A percentile compares a stretch with the other conserved stretches of the same genome.
phyloP scores from a whole-genome alignment of 345 rosid genomes.

The Aquilaria yunnanensis region DNA sequence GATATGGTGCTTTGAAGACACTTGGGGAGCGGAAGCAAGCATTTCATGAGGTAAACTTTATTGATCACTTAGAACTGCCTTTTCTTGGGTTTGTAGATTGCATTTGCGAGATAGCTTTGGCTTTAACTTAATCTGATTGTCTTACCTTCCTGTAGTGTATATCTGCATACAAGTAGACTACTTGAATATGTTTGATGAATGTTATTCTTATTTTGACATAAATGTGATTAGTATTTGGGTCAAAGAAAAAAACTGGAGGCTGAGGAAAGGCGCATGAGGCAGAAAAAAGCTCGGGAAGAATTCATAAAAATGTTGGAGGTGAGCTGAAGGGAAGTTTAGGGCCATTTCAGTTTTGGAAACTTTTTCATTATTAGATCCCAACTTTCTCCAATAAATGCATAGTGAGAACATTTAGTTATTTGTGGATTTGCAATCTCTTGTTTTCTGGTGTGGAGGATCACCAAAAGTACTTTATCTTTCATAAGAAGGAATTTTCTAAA shows the following conservation, averaged over 20 bases:
- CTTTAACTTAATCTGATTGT: constrained; percentile 4
- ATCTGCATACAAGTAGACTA: constrained; percentile 1
- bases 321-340: constrained; percentile 20
- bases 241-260: constrained; percentile 94
- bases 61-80: background rate
- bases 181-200: background rate
- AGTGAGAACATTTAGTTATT: too few relatives aligned
- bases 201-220: constrained; percentile 6
- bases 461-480: too few relatives aligned
- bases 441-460: too few relatives aligned
- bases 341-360: too few relatives aligned
- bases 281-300: constrained; percentile 92
- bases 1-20: constrained; percentile 87
- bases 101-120: background rate
- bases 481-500: too few relatives aligned
- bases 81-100: background rate
- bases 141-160: constrained; percentile 5
- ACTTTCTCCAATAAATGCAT: too few relatives aligned
- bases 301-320: constrained; percentile 94
- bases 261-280: constrained; percentile 90
- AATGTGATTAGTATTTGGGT: constrained; percentile 67
- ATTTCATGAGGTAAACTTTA: constrained; percentile 77
- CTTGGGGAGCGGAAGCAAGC: constrained; percentile 98
- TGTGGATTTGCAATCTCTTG: too few relatives aligned
- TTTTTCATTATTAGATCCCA: too few relatives aligned